Conservation (phyloP, 306 rosid species). For the Cucurbita moschata region DNA sequence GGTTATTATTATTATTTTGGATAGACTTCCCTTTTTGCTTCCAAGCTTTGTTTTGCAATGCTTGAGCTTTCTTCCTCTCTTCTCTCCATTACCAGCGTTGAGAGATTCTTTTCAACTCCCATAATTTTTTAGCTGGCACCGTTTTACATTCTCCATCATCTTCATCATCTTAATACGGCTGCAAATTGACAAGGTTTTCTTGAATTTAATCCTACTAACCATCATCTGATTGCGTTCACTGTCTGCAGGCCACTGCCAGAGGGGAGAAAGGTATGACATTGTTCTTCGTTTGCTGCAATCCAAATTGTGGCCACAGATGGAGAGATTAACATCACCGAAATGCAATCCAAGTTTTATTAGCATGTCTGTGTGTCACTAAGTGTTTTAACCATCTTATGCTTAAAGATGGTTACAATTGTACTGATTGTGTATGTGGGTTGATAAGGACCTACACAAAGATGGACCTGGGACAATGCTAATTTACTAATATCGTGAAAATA, state of each 20-base stretch:
- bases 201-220: no score
- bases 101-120: background rate
- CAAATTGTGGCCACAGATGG: constrained; percentile 63
- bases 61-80: background rate
- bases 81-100: background rate
- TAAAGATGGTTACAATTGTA: background rate
- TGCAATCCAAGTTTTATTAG: background rate
- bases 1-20: constrained; percentile 16
- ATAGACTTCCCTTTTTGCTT: background rate
- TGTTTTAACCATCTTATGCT: background rate
- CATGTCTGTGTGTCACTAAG: background rate
- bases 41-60: background rate
- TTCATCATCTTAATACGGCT: background rate
- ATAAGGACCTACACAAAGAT: background rate
- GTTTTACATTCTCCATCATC: background rate
- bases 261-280: constrained; percentile 75
- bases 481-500: background rate
- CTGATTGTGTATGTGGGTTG: background rate
- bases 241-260: constrained; percentile 46
- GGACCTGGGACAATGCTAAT: background rate
- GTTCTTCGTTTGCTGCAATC: constrained; percentile 80
- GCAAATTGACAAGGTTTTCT: no score
- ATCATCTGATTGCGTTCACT: background rate
- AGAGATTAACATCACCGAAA: constrained; percentile 17
- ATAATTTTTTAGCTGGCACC: background rate